Base-by-base conservation (phyloP, 2,329 filamentous ascomycete genomes). In the Beauveria brongniartii region DNA sequence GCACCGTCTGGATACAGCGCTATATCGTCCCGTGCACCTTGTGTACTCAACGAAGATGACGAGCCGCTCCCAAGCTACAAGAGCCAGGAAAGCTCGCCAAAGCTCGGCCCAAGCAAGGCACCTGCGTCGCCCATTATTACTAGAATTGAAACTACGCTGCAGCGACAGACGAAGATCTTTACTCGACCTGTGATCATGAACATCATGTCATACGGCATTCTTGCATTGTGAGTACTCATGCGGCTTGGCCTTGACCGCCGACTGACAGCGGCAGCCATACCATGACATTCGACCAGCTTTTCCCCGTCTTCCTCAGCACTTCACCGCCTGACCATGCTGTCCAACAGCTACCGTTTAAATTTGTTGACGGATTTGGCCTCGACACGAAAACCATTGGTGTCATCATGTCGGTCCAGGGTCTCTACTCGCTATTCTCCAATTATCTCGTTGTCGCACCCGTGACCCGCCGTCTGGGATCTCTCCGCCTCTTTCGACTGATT, bases 271-370 rank as follows among this genome's bases (percentile, higher is more conserved):
- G 34, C 69, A 96, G 92, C 77, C 93, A 97, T 76, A 97, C 93
- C 14, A 97, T 99, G 75, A 95, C 92, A 0, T 94, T 96, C 68
- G 94, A 99, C 74, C 90, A 96, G 70, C 82, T 97, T 54, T 87
- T 97, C 67, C 93, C 94, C 0, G 90, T 97, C 2, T 91, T 99
- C 67, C 84, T 99, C 70, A 93, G 90, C 73, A 90, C 90, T 50
- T 75, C 75, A 18, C 72, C 77, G 10, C 80, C 80, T 1, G 67
- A 77, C 71, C 81, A 68, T 70, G 81, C 69, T 74, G 83, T 70
- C 64, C 78, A 68, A 64, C 81, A 75, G 14, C 81, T 96, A 2
- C 93, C 93, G 0, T 94, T 99, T 79, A 88, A 89, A 67, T 97
- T 99, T 67, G 86, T 86, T 3, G 91, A 91, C 62, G 93, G 94